Evolutionary conservation across 306 rosid species (phyloP), one percentile per base, ranked within the genome.

Genomic region (Quercus cerris): DNA sequence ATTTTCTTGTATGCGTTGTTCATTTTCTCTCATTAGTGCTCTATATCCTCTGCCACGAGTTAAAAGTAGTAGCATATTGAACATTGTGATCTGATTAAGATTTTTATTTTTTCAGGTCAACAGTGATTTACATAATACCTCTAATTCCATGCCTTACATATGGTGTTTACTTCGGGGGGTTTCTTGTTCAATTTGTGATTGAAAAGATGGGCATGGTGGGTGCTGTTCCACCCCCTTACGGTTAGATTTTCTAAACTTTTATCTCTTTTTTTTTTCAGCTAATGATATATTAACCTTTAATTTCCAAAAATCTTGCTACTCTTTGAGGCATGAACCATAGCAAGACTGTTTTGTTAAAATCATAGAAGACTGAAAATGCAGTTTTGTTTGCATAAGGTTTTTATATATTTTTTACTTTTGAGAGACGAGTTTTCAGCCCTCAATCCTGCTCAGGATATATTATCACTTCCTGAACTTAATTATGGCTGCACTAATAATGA

Each of bases 171-270:
- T 96, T 93, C 81, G 97, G 97, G 75, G 99, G 94, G 72, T 88
- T 93, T 85, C 89, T 96, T 85, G 56, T 85, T 75, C 97, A 93
- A 85, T 96, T 96, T 88, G 35, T 91, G 77, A 86, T 93, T 20
- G 99, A 96, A 90, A 93, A 91, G 93, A 90, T 89, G 96, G 99
- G 99, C 75, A 96, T 96, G 99, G 91, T 93, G 99, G 99, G 99
- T 73, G 87, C 94, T 70, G 77, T 90, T 91, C 97, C 99, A 84
- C 91, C 86, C 61, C 98, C 99, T 33, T 93, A 81, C 79, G 99
- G 99, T 96, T 64, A 87, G 96, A 85, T 73, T 79, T 80, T 44
- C 49, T 56, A 27, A 76, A 81, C 62, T 55, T 19, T 56, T 71
- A 59, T 30, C 3, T 20, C 46, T 28, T 74, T 66, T 41, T 71